phyloP scores from a whole-genome alignment of 345 rosid genomes.

The Rhodamnia argentea region DNA sequence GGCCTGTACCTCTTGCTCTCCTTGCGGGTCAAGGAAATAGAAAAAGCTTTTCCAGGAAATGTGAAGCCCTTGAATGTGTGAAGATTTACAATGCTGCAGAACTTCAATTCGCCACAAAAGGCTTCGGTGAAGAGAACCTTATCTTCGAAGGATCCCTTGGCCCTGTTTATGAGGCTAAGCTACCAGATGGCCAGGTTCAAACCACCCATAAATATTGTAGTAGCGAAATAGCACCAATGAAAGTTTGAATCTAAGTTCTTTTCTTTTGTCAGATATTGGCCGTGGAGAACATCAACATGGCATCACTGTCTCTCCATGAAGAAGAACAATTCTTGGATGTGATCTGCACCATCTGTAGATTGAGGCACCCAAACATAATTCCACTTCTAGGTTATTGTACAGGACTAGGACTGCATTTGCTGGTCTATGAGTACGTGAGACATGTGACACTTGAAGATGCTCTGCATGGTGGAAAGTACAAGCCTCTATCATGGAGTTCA shows the following conservation, averaged over 20 bases:
- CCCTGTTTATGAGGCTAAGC: constrained; percentile 72
- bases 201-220: not conserved
- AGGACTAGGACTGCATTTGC: constrained; percentile 73
- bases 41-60: constrained; percentile 36
- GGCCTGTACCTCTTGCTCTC: constrained; percentile 16
- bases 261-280: constrained; percentile 41
- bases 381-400: constrained; percentile 75
- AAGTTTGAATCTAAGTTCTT: not conserved
- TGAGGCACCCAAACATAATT: constrained; percentile 77
- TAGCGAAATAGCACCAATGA: not conserved
- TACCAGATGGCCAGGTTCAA: constrained; percentile 70
- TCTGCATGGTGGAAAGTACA: constrained; percentile 46
- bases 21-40: constrained; percentile 33
- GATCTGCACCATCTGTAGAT: constrained; percentile 45
- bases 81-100: constrained; percentile 53
- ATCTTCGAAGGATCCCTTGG: constrained; percentile 85
- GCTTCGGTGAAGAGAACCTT: constrained; percentile 64
- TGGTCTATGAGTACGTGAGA: constrained; percentile 69
- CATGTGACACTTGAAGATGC: constrained; percentile 55
- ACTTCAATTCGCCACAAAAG: constrained; percentile 66
- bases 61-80: constrained; percentile 33
- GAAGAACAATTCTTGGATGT: constrained; percentile 69
- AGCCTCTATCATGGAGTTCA: constrained; percentile 69
- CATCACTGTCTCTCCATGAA: constrained; percentile 62
- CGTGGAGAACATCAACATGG: constrained; percentile 63